Evolutionary conservation across 2,329 filamentous ascomycete species (phyloP).

Genomic region (Colletotrichum costaricense): DNA sequence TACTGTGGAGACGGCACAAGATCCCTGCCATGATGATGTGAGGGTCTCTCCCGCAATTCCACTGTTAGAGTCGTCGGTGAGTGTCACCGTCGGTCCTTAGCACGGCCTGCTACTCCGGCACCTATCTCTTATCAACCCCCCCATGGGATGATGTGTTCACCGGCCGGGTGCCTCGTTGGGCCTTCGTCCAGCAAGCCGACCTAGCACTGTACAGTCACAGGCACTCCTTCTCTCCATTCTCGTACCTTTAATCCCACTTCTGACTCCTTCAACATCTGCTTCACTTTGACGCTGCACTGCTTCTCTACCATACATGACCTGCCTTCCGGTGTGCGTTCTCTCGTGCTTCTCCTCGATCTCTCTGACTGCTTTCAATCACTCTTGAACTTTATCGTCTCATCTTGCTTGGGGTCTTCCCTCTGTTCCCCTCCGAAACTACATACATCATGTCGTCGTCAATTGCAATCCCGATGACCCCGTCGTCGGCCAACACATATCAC

Average conservation of each 20-base stretch:
- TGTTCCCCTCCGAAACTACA: constrained; percentile 12
- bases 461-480: constrained; percentile 67
- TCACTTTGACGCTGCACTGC: constrained; percentile 20
- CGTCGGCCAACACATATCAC: constrained; percentile 47
- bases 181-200: constrained; percentile 23
- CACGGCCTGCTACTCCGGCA: constrained; percentile 12
- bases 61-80: constrained; percentile 30
- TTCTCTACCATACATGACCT: constrained; percentile 23
- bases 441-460: constrained; percentile 74
- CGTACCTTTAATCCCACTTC: constrained; percentile 4
- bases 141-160: constrained; percentile 35
- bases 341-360: constrained; percentile 1
- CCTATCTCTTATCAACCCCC: constrained; percentile 35
- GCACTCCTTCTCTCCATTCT: constrained; percentile 29
- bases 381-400: constrained; percentile 16
- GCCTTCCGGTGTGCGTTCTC: constrained; percentile 6
- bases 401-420: constrained; percentile 1
- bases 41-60: constrained; percentile 34
- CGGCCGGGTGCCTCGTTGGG: constrained; percentile 31
- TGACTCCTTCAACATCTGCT: constrained; percentile 32
- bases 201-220: constrained; percentile 37
- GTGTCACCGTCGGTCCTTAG: constrained; percentile 4
- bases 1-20: constrained; percentile 8
- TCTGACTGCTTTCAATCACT: constrained; percentile 14
- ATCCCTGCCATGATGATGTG: constrained; percentile 35